phyloP scores from a whole-genome alignment of 192 early-diverging fungal species.

The Backusella mclennaniae region DNA sequence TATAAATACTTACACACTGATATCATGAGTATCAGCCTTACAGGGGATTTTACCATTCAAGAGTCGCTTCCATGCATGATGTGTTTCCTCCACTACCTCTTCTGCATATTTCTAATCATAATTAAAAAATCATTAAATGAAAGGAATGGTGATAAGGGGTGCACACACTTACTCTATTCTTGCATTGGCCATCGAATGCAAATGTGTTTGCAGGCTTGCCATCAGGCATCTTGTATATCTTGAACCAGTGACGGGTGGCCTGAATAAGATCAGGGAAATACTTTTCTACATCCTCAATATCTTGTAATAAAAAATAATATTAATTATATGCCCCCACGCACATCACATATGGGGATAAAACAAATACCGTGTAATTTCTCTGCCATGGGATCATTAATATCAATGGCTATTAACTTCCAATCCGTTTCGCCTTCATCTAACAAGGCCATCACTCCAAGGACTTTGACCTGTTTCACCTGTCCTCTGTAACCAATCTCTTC shows the following conservation, averaged over 20 bases:
- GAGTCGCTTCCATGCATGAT: slow-evolving; percentile 91
- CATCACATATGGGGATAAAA: not conserved
- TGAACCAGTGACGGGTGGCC: slow-evolving; percentile 99
- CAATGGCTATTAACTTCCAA: slow-evolving; percentile 99
- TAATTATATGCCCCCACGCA: slow-evolving; percentile 22
- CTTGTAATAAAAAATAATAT: slow-evolving; percentile 56
- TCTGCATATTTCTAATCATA: slow-evolving; percentile 72
- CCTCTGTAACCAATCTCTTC: slow-evolving; percentile 87
- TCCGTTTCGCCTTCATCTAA: slow-evolving; percentile 99
- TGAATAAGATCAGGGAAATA: slow-evolving; percentile 94
- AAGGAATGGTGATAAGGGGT: not conserved
- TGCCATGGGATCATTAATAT: slow-evolving; percentile 95
- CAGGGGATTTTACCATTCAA: slow-evolving; percentile 43
- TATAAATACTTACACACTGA: slow-evolving; percentile 15
- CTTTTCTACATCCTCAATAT: slow-evolving; percentile 97
- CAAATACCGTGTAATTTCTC: slow-evolving; percentile 81
- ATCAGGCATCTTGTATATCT: slow-evolving; percentile 99
- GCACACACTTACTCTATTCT: slow-evolving; percentile 53
- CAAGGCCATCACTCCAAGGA: slow-evolving; percentile 97
- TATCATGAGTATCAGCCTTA: slow-evolving; percentile 15
- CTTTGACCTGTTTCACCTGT: slow-evolving; percentile 99
- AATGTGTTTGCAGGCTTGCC: slow-evolving; percentile 99
- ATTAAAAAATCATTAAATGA: not conserved
- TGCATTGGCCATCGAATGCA: slow-evolving; percentile 89
- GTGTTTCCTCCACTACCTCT: slow-evolving; percentile 86